A percentile compares a stretch with the other conserved stretches of the same genome.
Conservation (phyloP, 768 basidiomycete genomes). For the Suillus subaureus region DNA sequence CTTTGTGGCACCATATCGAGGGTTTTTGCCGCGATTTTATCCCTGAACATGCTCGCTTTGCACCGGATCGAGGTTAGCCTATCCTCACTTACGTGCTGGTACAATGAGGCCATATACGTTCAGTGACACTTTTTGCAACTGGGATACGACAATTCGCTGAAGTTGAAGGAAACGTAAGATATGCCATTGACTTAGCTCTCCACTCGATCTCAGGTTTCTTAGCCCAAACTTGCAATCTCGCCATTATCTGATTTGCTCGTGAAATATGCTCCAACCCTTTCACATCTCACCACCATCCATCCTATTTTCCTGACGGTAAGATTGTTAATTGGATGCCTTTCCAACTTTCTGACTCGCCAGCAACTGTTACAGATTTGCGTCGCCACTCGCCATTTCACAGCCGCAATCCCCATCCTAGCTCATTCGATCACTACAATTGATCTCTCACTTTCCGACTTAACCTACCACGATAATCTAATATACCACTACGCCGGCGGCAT, state of each 20-base stretch:
- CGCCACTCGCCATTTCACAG: constrained; percentile 49
- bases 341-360: background rate
- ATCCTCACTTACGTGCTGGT: background rate
- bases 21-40: constrained; percentile 66
- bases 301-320: constrained; percentile 65
- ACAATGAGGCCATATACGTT: constrained; percentile 13
- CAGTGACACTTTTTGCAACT: constrained; percentile 69
- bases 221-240: constrained; percentile 51
- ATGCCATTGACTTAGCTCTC: constrained; percentile 2
- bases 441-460: constrained; percentile 58
- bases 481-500: constrained; percentile 86
- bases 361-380: constrained; percentile 55
- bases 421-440: constrained; percentile 71
- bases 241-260: constrained; percentile 62
- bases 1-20: constrained; percentile 45
- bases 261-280: constrained; percentile 59
- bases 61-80: constrained; percentile 65
- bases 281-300: constrained; percentile 72
- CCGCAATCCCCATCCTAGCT: constrained; percentile 62
- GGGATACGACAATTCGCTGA: constrained; percentile 58
- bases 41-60: constrained; percentile 63
- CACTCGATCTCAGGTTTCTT: constrained; percentile 23
- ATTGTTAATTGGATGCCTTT: background rate
- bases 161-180: constrained; percentile 51
- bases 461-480: constrained; percentile 77